These are phyloP conservation scores for Ophiostoma ulmi DNA, from an alignment of 2,329 filamentous ascomycete genomes.

Conservation along the genomic window DNA sequence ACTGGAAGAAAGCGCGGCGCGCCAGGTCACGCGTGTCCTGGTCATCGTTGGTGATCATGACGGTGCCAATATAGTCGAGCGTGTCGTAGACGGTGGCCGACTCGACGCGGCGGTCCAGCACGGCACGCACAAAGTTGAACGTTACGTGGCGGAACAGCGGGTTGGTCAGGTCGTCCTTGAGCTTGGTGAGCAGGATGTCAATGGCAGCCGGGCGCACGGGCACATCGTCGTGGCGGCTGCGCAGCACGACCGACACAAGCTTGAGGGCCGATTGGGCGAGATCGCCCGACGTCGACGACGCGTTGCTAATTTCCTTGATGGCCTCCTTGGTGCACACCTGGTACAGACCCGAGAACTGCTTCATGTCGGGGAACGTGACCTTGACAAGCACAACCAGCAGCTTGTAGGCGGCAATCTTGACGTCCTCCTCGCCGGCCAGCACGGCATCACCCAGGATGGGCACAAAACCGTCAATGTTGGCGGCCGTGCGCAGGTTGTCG, in stretches of 20 bases:
- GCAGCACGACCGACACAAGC: constrained; percentile 75
- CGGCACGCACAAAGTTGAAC: constrained; percentile 86
- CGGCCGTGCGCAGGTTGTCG: constrained; percentile 69
- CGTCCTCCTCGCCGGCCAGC: constrained; percentile 80
- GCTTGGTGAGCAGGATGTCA: constrained; percentile 72
- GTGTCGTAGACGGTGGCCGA: constrained; percentile 87
- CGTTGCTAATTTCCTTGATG: constrained; percentile 70
- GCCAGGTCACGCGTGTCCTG: constrained; percentile 81
- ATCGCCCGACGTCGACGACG: constrained; percentile 74
- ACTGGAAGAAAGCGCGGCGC: constrained; percentile 86
- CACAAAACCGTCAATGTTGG: constrained; percentile 78
- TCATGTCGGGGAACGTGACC: constrained; percentile 63
- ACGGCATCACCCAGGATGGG: constrained; percentile 85
- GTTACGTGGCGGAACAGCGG: constrained; percentile 87
- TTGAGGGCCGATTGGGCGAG: constrained; percentile 84
- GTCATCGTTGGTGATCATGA: constrained; percentile 96
- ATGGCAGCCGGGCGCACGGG: constrained; percentile 74
- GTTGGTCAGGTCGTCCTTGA: constrained; percentile 86
- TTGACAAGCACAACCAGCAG: constrained; percentile 81
- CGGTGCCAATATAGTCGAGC: constrained; percentile 77
- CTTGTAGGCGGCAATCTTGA: constrained; percentile 81
- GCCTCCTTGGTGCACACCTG: constrained; percentile 82
- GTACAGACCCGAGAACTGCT: constrained; percentile 55
- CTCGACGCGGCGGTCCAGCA: constrained; percentile 78
- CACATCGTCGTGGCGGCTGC: constrained; percentile 71